Percentiles rank a stretch among this genome's conserved stretches.
Conservation (phyloP, 1,139 yeast genomes). For the Casaregolazyma lundiana region DNA sequence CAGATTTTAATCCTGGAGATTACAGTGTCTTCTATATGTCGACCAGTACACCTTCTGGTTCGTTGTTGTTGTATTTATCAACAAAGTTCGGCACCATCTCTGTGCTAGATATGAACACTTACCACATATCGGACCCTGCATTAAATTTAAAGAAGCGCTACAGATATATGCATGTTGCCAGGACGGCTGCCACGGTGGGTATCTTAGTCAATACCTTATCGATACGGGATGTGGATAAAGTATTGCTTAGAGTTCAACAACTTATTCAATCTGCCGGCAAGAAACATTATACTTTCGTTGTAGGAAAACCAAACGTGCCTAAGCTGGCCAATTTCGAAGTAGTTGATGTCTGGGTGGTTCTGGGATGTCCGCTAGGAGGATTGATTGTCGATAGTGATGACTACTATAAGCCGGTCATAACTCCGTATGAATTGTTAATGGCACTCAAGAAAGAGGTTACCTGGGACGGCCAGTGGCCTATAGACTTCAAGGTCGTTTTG, state of each 20-base stretch:
- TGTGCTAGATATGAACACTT: slow-evolving; percentile 20
- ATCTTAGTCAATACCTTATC: slow-evolving; percentile 86
- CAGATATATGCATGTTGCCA: slow-evolving; percentile 77
- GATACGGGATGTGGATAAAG: slow-evolving; percentile 58
- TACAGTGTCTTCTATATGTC: slow-evolving; percentile 60
- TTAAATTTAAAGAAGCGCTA: slow-evolving; percentile 75
- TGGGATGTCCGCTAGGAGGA: slow-evolving; percentile 95
- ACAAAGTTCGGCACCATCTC: slow-evolving; percentile 60
- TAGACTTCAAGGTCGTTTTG: slow-evolving; percentile 61
- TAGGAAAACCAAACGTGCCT: slow-evolving; percentile 98
- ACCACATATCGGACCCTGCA: slow-evolving; percentile 49
- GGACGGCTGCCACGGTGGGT: slow-evolving; percentile 90
- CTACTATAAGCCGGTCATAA: slow-evolving; percentile 83
- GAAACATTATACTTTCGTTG: slow-evolving; percentile 89
- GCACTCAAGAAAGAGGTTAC: slow-evolving; percentile 70
- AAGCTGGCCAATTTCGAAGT: slow-evolving; percentile 91
- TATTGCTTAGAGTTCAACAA: slow-evolving; percentile 55
- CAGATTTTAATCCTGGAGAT: slow-evolving; percentile 23
- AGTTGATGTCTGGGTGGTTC: slow-evolving; percentile 86
- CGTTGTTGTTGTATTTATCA: slow-evolving; percentile 68
- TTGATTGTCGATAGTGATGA: slow-evolving; percentile 76
- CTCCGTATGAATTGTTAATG: slow-evolving; percentile 84
- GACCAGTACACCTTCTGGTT: slow-evolving; percentile 62
- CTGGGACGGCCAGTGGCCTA: slow-evolving; percentile 94
- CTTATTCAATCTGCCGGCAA: slow-evolving; percentile 74